A percentile compares a stretch with the other conserved stretches of the same genome.
These are phyloP conservation scores for Calonectria pauciramosa DNA, from an alignment of 2,329 filamentous ascomycete species.

Conservation along the genomic window DNA sequence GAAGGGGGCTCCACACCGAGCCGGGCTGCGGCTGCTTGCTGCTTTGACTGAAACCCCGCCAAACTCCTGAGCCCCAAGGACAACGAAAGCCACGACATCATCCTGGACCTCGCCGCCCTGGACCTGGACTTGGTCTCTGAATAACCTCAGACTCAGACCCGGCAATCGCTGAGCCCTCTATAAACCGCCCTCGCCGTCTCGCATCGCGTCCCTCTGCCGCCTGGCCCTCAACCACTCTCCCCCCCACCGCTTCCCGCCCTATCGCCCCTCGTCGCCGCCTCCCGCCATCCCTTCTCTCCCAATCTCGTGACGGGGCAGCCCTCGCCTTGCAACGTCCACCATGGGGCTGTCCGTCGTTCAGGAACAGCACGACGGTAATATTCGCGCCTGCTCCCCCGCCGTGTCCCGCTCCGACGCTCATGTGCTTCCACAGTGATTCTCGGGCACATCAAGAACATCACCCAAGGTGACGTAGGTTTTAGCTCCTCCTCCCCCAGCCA, in stretches of 20 bases:
- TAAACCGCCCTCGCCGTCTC: neutral
- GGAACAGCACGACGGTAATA: conserved; percentile 74
- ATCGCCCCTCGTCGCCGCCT: conserved; percentile 21
- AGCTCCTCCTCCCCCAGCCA: conserved; percentile 1
- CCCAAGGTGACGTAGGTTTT: conserved; percentile 80
- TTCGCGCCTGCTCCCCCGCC: neutral
- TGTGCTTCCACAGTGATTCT: conserved; percentile 49
- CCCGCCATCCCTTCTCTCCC: conserved; percentile 19
- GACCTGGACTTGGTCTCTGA: neutral
- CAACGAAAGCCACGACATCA: conserved; percentile 25
- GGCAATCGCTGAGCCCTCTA: neutral
- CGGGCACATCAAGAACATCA: conserved; percentile 78
- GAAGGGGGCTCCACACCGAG: conserved; percentile 13
- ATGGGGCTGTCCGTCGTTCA: conserved; percentile 91
- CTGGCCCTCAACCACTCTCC: neutral
- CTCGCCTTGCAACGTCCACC: conserved; percentile 55
- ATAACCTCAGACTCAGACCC: conserved; percentile 10
- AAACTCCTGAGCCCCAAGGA: conserved; percentile 43
- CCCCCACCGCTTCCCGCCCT: neutral
- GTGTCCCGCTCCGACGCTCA: conserved; percentile 14
- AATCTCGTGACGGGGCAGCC: conserved; percentile 44
- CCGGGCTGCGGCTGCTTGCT: conserved; percentile 16
- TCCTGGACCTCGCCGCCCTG: conserved; percentile 6
- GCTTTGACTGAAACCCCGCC: conserved; percentile 44
- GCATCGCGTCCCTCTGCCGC: neutral